phyloP scores from a whole-genome alignment of 139 green algal species.

The Chlamydomonas schloesseri region DNA sequence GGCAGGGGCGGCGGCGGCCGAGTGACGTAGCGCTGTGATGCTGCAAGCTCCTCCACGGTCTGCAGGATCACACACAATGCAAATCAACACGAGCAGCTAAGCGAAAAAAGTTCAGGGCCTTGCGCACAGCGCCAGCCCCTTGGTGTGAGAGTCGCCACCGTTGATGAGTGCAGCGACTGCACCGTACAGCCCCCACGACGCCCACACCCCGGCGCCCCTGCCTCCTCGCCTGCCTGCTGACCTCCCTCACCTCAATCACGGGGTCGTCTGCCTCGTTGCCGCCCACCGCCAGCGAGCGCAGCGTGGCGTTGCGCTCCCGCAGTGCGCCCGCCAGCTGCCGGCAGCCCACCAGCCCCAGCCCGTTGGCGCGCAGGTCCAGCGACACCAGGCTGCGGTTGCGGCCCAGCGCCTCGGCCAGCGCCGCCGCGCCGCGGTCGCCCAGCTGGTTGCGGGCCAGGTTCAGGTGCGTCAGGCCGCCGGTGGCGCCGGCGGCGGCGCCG shows the following conservation, averaged over 20 bases:
- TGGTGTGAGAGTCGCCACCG: too few relatives aligned
- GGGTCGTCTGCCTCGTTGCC: conserved; percentile 46
- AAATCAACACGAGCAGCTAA: too few relatives aligned
- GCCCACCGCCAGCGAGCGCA: conserved; percentile 39
- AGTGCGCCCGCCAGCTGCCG: conserved; percentile 36
- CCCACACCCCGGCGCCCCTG: too few relatives aligned
- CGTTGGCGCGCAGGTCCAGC: conserved; percentile 53
- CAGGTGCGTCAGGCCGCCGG: conserved; percentile 45
- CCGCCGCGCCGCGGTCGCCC: conserved; percentile 66
- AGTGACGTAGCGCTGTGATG: background rate
- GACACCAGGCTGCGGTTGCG: conserved; percentile 24
- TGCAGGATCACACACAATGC: background rate
- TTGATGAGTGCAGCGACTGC: too few relatives aligned
- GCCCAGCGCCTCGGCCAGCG: conserved; percentile 48
- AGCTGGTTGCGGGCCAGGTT: conserved; percentile 50
- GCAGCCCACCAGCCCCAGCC: conserved; percentile 43
- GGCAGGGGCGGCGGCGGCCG: background rate
- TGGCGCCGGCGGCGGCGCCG: too few relatives aligned
- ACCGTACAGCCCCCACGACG: too few relatives aligned
- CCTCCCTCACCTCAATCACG: conserved; percentile 36
- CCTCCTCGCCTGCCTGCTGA: background rate
- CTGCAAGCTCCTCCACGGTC: conserved; percentile 31
- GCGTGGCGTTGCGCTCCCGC: conserved; percentile 26
- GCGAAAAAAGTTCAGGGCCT: too few relatives aligned
- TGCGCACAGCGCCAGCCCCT: too few relatives aligned